Evolutionary conservation across 2,329 filamentous ascomycete species (phyloP).

Genomic region (Catunica adiposa): DNA sequence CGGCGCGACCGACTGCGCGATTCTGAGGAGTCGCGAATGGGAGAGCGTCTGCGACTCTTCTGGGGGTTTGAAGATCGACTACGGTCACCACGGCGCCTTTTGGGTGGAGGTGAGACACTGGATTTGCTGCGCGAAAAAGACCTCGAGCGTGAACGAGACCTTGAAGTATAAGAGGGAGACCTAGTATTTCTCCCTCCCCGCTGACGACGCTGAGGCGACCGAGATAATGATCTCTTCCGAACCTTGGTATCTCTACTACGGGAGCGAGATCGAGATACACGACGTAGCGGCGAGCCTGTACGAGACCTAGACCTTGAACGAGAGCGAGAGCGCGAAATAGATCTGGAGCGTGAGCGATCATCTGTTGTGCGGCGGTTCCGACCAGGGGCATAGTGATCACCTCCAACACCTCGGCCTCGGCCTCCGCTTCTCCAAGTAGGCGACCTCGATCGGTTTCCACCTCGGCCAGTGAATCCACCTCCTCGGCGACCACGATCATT

Average conservation of each 20-base stretch:
- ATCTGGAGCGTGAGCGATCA: conserved; percentile 18
- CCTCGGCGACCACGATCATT: conserved; percentile 30
- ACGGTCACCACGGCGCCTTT: conserved; percentile 10
- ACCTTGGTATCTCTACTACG: conserved; percentile 33
- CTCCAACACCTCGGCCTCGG: conserved; percentile 25
- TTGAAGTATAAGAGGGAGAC: conserved; percentile 20
- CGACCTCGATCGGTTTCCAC: conserved; percentile 30
- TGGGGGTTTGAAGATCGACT: conserved; percentile 5
- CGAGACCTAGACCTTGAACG: background rate
- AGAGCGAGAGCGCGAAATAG: conserved; percentile 14
- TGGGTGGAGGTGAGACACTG: conserved; percentile 9
- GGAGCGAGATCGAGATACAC: conserved; percentile 29
- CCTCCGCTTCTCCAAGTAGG: conserved; percentile 27
- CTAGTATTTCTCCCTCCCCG: conserved; percentile 21
- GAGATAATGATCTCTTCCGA: conserved; percentile 25
- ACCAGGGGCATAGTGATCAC: conserved; percentile 31
- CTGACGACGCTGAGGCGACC: conserved; percentile 17
- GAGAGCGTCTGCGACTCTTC: background rate
- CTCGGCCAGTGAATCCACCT: conserved; percentile 26
- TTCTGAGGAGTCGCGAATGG: background rate
- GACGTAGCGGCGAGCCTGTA: conserved; percentile 22
- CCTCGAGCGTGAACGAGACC: conserved; percentile 17
- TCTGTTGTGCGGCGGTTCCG: conserved; percentile 17
- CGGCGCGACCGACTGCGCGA: background rate
- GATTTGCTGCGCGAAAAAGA: conserved; percentile 16